Evolutionary conservation across 2,329 filamentous ascomycete genomes (phyloP), one percentile per base, ranked within the genome.

Genomic region (Cyphellophora attinorum): DNA sequence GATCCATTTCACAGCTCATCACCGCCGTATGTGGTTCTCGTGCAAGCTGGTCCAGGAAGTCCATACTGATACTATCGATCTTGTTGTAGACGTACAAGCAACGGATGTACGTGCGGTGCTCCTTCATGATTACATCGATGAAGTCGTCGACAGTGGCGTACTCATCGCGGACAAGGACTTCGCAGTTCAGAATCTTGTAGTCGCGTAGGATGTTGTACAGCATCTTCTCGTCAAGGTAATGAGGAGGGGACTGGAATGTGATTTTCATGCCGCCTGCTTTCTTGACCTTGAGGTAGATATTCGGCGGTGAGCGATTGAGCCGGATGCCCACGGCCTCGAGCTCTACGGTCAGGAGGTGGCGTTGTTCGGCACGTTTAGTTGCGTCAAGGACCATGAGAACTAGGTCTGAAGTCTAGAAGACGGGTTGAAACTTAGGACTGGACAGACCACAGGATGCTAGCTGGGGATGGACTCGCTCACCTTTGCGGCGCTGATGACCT

Each of bases 11-110:
- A 59, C 93, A 98, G 54, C 79, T 85, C 91, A 98, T 98, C 55
- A 98, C 89, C 16, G 82, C 85, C 0, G 93, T 96, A 58, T 96
- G 71, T 3, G 86, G 85, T 62, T 98, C 93, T 41, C 86, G 79
- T 4, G 93, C 91, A 14, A 98, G 70, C 56, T 81, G 78, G 67
- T 98, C 84, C 31, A 98, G 74, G 61, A 93, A 93, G 56, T 95
- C 86, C 46, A 98, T 74, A 27, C 82, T 89, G 41, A 98, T 84
- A 57, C 77, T 81, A 65, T 98, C 91, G 64, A 98, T 93, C 66
- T 98, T 98, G 80, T 98, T 98, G 77, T 98, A 98, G 19, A 96
- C 89, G 63, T 98, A 98, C 19, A 98, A 72, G 55, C 77, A 81
- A 55, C 75, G 74, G 67, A 98, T 95, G 68, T 98, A 98, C 61